These are phyloP conservation scores for Rauvolfia tetraphylla DNA, from an alignment of 257 asterid species.

Conservation along the genomic window DNA sequence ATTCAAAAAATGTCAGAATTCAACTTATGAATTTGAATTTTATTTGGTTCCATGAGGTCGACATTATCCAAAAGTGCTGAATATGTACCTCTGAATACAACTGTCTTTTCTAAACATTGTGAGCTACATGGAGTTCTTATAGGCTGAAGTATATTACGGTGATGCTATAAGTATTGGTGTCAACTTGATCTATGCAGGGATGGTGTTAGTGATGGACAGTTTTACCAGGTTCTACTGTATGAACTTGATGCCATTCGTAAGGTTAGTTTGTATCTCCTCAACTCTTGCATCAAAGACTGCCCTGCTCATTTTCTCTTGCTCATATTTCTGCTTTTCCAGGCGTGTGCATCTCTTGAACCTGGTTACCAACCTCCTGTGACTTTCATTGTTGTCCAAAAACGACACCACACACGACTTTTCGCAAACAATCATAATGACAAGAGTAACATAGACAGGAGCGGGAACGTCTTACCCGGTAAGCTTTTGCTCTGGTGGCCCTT, in stretches of 20 bases:
- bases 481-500: not conserved
- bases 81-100: not conserved
- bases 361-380: conserved; percentile 37
- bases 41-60: not conserved
- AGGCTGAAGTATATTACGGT: not conserved
- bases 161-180: not conserved
- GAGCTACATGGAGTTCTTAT: not conserved
- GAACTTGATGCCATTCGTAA: conserved; percentile 36
- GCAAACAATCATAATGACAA: conserved; percentile 27
- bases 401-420: conserved; percentile 32
- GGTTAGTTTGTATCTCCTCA: conserved; percentile 13
- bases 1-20: not conserved
- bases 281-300: not conserved
- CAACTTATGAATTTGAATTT: not conserved
- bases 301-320: not conserved
- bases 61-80: not conserved
- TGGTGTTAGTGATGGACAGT: conserved; percentile 39
- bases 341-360: conserved; percentile 35
- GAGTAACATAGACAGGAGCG: conserved; percentile 27
- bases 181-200: conserved; percentile 21
- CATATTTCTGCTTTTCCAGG: conserved; percentile 16
- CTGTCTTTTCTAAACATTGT: not conserved
- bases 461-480: conserved; percentile 32
- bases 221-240: conserved; percentile 33
- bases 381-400: conserved; percentile 37